Evolutionary conservation across 371 early-diverging fungal species (phyloP).

Genomic region (Mucor indicus): DNA sequence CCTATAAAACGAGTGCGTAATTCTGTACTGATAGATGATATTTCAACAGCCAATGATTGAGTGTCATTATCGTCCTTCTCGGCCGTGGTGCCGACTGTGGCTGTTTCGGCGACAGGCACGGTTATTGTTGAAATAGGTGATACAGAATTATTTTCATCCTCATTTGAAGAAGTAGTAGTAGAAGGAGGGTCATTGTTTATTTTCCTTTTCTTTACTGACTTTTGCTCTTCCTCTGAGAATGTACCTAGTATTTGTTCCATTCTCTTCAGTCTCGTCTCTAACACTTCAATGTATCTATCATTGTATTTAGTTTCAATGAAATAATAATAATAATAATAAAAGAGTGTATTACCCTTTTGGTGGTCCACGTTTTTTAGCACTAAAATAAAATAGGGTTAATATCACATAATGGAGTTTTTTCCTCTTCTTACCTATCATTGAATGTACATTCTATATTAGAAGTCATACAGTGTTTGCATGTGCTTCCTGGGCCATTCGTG

Average conservation of each 20-base stretch:
- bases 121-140: too few relatives aligned
- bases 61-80: too few relatives aligned
- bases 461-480: slow-evolving; percentile 20
- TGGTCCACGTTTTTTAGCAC: slow-evolving; percentile 22
- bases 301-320: not conserved
- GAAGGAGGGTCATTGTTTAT: not conserved
- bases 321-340: not conserved
- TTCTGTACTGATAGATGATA: too few relatives aligned
- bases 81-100: too few relatives aligned
- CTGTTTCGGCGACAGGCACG: too few relatives aligned
- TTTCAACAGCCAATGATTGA: too few relatives aligned
- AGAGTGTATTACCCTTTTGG: slow-evolving; percentile 16
- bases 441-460: slow-evolving; percentile 17
- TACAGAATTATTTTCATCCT: too few relatives aligned
- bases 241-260: slow-evolving; percentile 7
- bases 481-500: slow-evolving; percentile 1
- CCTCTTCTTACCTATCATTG: slow-evolving; percentile 4
- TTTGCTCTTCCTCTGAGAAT: not conserved
- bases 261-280: slow-evolving; percentile 8
- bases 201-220: not conserved
- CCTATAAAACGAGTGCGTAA: too few relatives aligned
- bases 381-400: not conserved
- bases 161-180: not conserved
- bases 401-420: not conserved
- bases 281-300: not conserved